These are phyloP conservation scores for Sporothrix inflata DNA, from an alignment of 2,329 filamentous ascomycete genomes.

Conservation along the genomic window DNA sequence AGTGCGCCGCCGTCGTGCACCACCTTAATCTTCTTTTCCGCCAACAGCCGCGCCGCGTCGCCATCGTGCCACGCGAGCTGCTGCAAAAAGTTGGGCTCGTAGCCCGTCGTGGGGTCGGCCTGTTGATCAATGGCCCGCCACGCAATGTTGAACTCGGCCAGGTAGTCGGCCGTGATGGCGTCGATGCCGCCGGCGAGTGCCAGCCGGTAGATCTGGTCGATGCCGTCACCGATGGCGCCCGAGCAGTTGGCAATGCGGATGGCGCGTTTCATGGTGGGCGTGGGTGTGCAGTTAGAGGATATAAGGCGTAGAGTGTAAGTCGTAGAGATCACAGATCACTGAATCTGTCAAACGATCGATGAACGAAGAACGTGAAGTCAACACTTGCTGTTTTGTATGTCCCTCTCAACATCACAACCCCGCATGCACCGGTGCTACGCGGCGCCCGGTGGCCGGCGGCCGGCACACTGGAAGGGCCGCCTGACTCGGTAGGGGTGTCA, in stretches of 20 bases:
- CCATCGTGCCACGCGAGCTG: slow-evolving; percentile 35
- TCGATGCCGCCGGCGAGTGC: slow-evolving; percentile 38
- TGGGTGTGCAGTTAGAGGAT: background rate
- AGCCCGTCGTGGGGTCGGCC: slow-evolving; percentile 37
- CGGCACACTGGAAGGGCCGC: background rate
- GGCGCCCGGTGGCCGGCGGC: background rate
- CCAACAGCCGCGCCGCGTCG: slow-evolving; percentile 34
- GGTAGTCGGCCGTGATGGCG: slow-evolving; percentile 36
- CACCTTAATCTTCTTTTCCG: slow-evolving; percentile 52
- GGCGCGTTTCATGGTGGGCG: slow-evolving; percentile 33
- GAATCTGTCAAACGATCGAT: background rate
- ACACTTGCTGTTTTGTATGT: background rate
- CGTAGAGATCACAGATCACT: too few species aligned
- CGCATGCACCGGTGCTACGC: background rate
- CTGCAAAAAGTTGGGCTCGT: slow-evolving; percentile 40
- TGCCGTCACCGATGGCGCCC: slow-evolving; percentile 43
- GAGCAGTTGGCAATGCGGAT: slow-evolving; percentile 46
- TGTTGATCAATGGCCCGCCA: slow-evolving; percentile 41
- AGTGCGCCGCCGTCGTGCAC: slow-evolving; percentile 54
- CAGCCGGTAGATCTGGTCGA: slow-evolving; percentile 43
- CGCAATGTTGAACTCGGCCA: slow-evolving; percentile 40
- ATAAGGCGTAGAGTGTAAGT: background rate
- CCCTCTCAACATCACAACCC: background rate
- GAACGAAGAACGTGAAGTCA: background rate
- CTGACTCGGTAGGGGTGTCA: slow-evolving; percentile 11